phyloP scores from a whole-genome alignment of 2,329 filamentous ascomycete species.

The Atkinsonella hypoxylon region DNA sequence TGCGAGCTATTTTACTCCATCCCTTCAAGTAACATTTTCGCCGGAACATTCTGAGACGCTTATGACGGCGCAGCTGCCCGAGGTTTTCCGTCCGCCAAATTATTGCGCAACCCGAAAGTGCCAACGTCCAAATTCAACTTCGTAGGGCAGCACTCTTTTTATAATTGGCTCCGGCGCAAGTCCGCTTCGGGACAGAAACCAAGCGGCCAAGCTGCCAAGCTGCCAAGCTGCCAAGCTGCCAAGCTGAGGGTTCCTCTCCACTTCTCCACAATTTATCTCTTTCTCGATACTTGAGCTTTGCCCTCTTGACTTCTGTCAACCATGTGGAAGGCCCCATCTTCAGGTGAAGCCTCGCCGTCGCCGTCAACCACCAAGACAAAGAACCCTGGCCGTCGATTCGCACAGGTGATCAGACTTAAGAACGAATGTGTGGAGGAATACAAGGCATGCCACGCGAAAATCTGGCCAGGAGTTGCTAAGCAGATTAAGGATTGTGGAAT shows the following conservation, averaged over 20 bases:
- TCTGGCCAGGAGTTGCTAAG: constrained; percentile 67
- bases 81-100: too few relatives aligned
- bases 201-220: too few relatives aligned
- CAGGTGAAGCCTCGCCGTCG: constrained; percentile 7
- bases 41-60: not conserved
- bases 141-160: too few relatives aligned
- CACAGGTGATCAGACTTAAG: constrained; percentile 62
- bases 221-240: too few relatives aligned
- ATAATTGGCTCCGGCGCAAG: too few relatives aligned
- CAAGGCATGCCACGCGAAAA: constrained; percentile 59
- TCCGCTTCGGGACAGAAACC: too few relatives aligned
- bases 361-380: constrained; percentile 13
- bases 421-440: constrained; percentile 55
- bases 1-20: not conserved
- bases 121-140: too few relatives aligned
- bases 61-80: too few relatives aligned
- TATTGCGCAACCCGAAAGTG: too few relatives aligned
- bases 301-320: not conserved
- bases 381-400: constrained; percentile 45
- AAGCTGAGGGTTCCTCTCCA: too few relatives aligned
- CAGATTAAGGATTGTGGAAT: constrained; percentile 70
- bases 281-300: too few relatives aligned
- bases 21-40: not conserved
- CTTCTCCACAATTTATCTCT: too few relatives aligned
- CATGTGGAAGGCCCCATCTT: constrained; percentile 16